These are phyloP conservation scores for Verticillium zaregamsianum DNA, from an alignment of 2,329 filamentous ascomycete species.

Conservation along the genomic window DNA sequence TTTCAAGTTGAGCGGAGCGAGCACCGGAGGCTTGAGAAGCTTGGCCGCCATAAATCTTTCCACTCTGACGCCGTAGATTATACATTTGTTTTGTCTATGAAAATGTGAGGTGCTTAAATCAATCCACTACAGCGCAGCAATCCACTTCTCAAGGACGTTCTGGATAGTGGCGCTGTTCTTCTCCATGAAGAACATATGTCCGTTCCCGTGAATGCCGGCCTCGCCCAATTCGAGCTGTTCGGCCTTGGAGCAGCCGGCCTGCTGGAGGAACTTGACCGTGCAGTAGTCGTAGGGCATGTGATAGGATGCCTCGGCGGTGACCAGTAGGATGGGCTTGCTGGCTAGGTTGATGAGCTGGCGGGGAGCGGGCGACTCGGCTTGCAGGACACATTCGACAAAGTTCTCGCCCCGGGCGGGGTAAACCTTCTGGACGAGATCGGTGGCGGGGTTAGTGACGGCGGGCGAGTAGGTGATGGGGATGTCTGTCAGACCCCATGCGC, in stretches of 20 bases:
- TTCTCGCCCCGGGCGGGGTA: conserved; percentile 16
- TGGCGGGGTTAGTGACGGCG: conserved; percentile 27
- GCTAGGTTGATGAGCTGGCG: conserved; percentile 30
- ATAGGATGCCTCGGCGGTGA: conserved; percentile 39
- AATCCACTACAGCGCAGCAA: conserved; percentile 6
- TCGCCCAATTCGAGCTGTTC: conserved; percentile 32
- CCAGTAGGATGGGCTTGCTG: conserved; percentile 29
- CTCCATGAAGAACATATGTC: conserved; percentile 45
- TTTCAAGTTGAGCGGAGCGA: too few relatives aligned
- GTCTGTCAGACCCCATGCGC: conserved; percentile 42
- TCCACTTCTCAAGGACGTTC: conserved; percentile 17
- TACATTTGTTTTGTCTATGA: too few relatives aligned
- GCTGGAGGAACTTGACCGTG: conserved; percentile 33
- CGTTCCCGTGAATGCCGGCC: conserved; percentile 37
- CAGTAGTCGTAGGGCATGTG: conserved; percentile 42
- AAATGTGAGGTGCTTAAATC: too few relatives aligned
- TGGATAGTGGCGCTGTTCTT: conserved; percentile 39
- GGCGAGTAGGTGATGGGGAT: conserved; percentile 45
- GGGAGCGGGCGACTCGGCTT: conserved; percentile 27
- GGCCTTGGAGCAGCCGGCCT: conserved; percentile 32
- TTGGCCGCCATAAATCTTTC: too few relatives aligned
- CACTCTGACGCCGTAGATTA: too few relatives aligned
- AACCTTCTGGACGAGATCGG: conserved; percentile 26
- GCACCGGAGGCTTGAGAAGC: too few relatives aligned
- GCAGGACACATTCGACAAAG: conserved; percentile 25